Base-by-base conservation (phyloP, 75 land plant genomes). In the Sequoia sempervirens region DNA sequence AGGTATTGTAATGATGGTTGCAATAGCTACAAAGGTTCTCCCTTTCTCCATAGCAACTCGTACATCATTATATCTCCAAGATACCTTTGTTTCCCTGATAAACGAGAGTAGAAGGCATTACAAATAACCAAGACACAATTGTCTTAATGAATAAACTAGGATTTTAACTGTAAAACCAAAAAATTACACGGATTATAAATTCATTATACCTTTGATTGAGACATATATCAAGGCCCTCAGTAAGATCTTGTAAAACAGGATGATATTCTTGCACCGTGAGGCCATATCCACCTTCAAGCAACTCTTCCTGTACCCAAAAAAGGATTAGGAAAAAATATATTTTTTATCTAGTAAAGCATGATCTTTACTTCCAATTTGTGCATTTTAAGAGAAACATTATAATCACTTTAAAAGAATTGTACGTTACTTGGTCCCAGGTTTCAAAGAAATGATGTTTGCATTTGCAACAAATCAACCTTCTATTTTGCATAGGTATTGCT, bases 381-480 rank as follows among this genome's bases (percentile, higher is more conserved):
- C n/a, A n/a, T n/a, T n/a, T 28, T n/a, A 84, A 34, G 52, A 20
- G 56, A 84, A 74, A 41, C 43, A 43, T 1, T 11, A 50, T 26
- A 47, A 80, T 50, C 3, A 28, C 6, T 38, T 13, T 46, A 46
- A 54, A 2, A 47, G 47, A 50, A 34, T 50, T 40, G 30, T 28
- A 30, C 47, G 54, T 90, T 84, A 91, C 99, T 94, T 97, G 95
- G 86, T 93, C 97, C 96, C 95, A 94, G 82, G 84, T 85, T 91
- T 94, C 52, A 95, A 69, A n/a, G 99, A 97, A 78, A n/a, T n/a
- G n/a, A n/a, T n/a, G n/a, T n/a, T n/a, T n/a, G n/a, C n/a, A n/a
- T n/a, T n/a, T n/a, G n/a, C 94, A 37, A 98, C 98, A 91, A 97
- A 97, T 98, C 99, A 97, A 23, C 95, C 99, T 82, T 97, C 99